A percentile compares a stretch with the other conserved stretches of the same genome.
These are phyloP conservation scores for Xerophyta viscosa DNA, from an alignment of 106 monocot genomes.

Conservation along the genomic window DNA sequence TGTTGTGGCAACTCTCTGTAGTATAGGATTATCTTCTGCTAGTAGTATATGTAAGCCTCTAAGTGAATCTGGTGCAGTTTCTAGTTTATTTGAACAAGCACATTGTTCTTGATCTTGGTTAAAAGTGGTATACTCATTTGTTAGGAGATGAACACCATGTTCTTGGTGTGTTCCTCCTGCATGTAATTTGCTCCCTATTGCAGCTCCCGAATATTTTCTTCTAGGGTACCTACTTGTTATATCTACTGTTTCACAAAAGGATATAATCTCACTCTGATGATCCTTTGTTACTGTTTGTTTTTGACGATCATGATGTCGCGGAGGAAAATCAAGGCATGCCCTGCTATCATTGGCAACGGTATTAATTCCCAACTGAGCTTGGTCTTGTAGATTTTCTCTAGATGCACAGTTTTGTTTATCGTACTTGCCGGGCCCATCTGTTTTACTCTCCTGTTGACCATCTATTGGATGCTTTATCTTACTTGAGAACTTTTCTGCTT, in stretches of 20 bases:
- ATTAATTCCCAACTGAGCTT: too few species aligned
- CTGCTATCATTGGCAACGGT: too few species aligned
- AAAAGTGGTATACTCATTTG: constrained; percentile 1
- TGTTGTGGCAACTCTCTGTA: constrained; percentile 42
- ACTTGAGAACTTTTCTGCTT: constrained; percentile 5
- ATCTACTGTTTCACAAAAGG: neutral
- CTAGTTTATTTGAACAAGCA: constrained; percentile 6
- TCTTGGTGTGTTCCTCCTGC: neutral
- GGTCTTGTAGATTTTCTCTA: too few species aligned
- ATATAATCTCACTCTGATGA: too few species aligned
- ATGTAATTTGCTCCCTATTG: neutral
- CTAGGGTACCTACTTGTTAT: neutral
- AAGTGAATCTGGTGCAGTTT: constrained; percentile 20
- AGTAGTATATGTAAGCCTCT: constrained; percentile 37
- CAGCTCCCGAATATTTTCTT: neutral
- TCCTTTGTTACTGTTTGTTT: too few species aligned
- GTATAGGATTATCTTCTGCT: constrained; percentile 52
- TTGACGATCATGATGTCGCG: too few species aligned
- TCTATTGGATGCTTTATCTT: neutral
- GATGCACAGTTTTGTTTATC: too few species aligned
- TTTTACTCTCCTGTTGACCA: constrained; percentile 3
- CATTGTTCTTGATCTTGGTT: neutral
- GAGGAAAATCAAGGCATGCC: too few species aligned
- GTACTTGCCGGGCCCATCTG: neutral
- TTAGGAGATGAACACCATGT: neutral